These are phyloP conservation scores for Chenopodium quinoa DNA, from an alignment of 148 eudicot species.

Conservation along the genomic window DNA sequence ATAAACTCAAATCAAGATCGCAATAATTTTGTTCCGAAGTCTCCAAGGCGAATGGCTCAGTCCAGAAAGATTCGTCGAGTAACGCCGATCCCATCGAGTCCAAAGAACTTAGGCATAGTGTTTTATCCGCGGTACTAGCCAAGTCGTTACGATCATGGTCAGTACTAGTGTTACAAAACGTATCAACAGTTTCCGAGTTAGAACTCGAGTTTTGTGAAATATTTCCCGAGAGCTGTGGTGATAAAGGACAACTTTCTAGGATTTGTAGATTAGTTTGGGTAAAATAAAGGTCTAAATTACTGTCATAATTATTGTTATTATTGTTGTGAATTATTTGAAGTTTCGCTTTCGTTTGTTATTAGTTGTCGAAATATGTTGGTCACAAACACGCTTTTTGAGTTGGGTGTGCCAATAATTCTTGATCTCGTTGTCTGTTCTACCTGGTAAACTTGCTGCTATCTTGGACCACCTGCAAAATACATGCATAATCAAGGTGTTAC, in stretches of 20 bases:
- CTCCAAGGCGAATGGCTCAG: not conserved
- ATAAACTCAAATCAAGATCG: not conserved
- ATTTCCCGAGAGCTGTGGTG: not conserved
- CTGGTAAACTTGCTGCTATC: constrained; percentile 33
- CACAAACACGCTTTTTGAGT: constrained; percentile 21
- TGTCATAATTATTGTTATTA: too few species aligned
- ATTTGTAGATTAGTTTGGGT: not conserved
- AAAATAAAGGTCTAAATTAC: not conserved
- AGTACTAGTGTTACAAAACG: not conserved
- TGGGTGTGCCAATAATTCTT: constrained; percentile 42
- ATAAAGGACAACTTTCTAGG: not conserved
- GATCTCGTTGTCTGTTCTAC: constrained; percentile 43
- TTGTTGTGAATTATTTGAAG: too few species aligned
- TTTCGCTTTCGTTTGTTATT: not conserved
- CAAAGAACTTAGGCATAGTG: too few species aligned
- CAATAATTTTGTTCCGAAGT: not conserved
- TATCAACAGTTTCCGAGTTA: not conserved
- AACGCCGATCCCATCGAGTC: not conserved
- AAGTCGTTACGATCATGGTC: not conserved
- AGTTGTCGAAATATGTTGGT: not conserved
- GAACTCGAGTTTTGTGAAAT: not conserved
- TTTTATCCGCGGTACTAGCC: not conserved
- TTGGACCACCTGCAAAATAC: constrained; percentile 38
- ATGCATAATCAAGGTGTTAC: too few species aligned
- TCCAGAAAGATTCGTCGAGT: not conserved